These are phyloP conservation scores for Fagus sylvatica DNA, from an alignment of 306 rosid species.

Conservation along the genomic window DNA sequence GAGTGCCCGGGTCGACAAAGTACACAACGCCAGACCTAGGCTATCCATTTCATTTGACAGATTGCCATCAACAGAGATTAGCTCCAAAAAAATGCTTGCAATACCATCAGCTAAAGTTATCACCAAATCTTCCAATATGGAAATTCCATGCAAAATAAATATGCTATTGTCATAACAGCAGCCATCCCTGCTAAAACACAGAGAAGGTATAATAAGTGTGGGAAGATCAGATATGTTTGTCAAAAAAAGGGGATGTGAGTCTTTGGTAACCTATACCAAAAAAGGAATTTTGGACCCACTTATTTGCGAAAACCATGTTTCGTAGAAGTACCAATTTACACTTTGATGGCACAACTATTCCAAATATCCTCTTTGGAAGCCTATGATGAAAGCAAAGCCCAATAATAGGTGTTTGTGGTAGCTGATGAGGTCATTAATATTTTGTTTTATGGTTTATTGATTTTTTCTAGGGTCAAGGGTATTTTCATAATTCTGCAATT, in stretches of 20 bases:
- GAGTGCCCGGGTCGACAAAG: slow-evolving; percentile 82
- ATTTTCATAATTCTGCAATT: no score
- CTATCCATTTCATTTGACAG: slow-evolving; percentile 63
- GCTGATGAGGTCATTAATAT: no score
- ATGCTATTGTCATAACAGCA: slow-evolving; percentile 57
- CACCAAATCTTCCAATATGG: slow-evolving; percentile 89
- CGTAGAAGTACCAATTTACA: no score
- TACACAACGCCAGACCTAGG: slow-evolving; percentile 62
- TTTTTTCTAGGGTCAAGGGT: no score
- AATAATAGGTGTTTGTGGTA: no score
- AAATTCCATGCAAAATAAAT: slow-evolving; percentile 66
- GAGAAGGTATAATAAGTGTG: slow-evolving; percentile 28
- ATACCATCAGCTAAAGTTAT: slow-evolving; percentile 81
- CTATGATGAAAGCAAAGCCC: no score
- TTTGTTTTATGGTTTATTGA: no score
- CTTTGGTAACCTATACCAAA: no score
- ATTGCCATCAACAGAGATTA: slow-evolving; percentile 85
- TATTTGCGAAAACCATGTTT: no score
- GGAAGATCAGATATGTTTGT: not conserved
- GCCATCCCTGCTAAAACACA: slow-evolving; percentile 52
- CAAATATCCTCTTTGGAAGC: no score
- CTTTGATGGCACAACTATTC: no score
- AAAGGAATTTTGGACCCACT: no score
- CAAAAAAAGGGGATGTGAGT: not conserved
- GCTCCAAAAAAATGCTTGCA: slow-evolving; percentile 80